Percentiles rank a stretch among this genome's conserved stretches.
These are phyloP conservation scores for Deakozyma indianensis DNA, from an alignment of 805 yeast genomes.

Conservation along the genomic window DNA sequence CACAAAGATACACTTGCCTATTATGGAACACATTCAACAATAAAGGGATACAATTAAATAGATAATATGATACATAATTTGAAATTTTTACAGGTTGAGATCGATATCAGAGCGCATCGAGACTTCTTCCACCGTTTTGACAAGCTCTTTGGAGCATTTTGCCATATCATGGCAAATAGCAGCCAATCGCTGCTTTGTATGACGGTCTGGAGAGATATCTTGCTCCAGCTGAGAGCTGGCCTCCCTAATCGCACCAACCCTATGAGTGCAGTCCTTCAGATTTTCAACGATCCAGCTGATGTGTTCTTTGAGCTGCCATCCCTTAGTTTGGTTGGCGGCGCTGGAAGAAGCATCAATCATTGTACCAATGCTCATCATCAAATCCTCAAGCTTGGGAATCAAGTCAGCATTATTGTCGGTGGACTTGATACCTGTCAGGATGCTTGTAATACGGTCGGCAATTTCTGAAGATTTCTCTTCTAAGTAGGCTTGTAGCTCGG, in stretches of 20 bases:
- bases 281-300: constrained; percentile 85
- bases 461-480: constrained; percentile 92
- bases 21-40: not conserved
- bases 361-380: constrained; percentile 61
- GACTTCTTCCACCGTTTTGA: constrained; percentile 91
- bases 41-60: not conserved
- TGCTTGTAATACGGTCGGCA: constrained; percentile 73
- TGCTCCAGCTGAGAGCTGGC: constrained; percentile 20
- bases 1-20: constrained; percentile 1
- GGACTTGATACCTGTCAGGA: constrained; percentile 33
- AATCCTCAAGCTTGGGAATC: constrained; percentile 59
- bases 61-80: not conserved
- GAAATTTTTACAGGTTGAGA: constrained; percentile 46
- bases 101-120: constrained; percentile 77
- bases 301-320: constrained; percentile 72
- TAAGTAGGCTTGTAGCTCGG: constrained; percentile 67
- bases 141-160: constrained; percentile 88
- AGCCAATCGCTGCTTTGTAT: constrained; percentile 79
- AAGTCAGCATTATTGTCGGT: constrained; percentile 64
- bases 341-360: constrained; percentile 84
- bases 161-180: constrained; percentile 95
- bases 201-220: constrained; percentile 46
- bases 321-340: constrained; percentile 80
- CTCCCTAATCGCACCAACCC: constrained; percentile 63
- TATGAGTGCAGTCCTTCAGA: constrained; percentile 66